These are phyloP conservation scores for Fusarium sp. DNA, from an alignment of 2,329 filamentous ascomycete genomes.

Conservation along the genomic window DNA sequence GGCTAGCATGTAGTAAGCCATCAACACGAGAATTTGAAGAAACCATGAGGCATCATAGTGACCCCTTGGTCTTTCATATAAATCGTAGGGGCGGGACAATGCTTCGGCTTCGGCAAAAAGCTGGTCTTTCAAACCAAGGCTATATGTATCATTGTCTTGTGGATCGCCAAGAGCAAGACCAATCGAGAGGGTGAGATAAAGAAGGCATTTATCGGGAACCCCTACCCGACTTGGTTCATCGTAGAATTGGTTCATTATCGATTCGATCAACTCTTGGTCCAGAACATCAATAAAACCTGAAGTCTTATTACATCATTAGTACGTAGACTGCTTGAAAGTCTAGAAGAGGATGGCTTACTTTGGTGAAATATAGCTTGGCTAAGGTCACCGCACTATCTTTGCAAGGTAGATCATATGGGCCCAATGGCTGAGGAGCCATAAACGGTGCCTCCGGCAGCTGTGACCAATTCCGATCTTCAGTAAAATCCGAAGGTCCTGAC, in stretches of 20 bases:
- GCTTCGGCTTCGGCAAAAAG: constrained; percentile 72
- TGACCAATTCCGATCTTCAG: constrained; percentile 67
- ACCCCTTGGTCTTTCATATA: background rate
- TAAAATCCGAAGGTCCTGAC: constrained; percentile 69
- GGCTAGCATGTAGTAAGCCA: constrained; percentile 74
- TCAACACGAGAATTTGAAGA: constrained; percentile 72
- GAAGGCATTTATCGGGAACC: constrained; percentile 67
- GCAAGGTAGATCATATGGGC: constrained; percentile 52
- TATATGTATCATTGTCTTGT: constrained; percentile 64
- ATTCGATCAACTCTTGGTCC: constrained; percentile 64
- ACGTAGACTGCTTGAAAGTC: background rate
- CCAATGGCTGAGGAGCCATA: constrained; percentile 54
- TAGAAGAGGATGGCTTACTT: constrained; percentile 57
- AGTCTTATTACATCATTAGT: constrained; percentile 57
- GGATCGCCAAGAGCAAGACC: constrained; percentile 70
- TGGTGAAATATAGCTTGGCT: constrained; percentile 68
- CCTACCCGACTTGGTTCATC: constrained; percentile 52
- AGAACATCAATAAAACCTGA: constrained; percentile 73
- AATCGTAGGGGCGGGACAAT: constrained; percentile 56
- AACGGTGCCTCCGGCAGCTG: constrained; percentile 69
- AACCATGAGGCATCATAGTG: constrained; percentile 76
- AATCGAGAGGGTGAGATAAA: constrained; percentile 74
- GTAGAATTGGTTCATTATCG: constrained; percentile 65
- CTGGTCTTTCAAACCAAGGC: constrained; percentile 68
- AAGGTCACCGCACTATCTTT: constrained; percentile 63